Conservation (phyloP, 257 asterid genomes). For the Parsonsia alboflavescens region DNA sequence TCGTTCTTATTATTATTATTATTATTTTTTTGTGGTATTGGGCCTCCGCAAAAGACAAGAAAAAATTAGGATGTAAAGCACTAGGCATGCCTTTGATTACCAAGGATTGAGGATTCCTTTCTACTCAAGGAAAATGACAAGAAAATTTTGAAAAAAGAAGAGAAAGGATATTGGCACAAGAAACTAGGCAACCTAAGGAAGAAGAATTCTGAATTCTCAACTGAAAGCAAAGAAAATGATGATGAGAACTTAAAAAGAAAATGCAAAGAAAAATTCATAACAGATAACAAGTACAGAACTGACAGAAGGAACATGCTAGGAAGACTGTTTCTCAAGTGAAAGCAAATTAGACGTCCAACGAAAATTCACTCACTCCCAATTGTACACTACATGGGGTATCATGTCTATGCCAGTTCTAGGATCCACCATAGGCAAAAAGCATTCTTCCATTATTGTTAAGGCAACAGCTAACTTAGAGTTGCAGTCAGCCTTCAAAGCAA, state of each 20-base stretch:
- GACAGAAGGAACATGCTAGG: conserved; percentile 1
- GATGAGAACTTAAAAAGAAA: neutral
- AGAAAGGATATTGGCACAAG: neutral
- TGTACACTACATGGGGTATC: conserved; percentile 96
- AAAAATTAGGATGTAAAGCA: neutral
- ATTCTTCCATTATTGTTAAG: conserved; percentile 91
- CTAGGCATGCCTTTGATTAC: neutral
- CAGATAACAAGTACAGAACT: too few relatives aligned
- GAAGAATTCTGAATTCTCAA: neutral
- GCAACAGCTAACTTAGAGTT: conserved; percentile 96
- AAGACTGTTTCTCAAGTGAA: neutral
- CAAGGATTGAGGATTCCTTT: neutral
- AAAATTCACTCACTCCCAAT: conserved; percentile 75
- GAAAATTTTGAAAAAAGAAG: neutral
- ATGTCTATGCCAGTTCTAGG: conserved; percentile 88
- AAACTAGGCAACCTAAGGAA: neutral
- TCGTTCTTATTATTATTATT: too few relatives aligned
- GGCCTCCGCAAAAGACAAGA: neutral
- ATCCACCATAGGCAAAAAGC: conserved; percentile 98
- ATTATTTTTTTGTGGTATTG: neutral
- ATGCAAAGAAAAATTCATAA: neutral
- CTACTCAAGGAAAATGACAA: neutral
- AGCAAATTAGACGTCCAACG: conserved; percentile 5
- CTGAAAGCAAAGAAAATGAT: neutral
- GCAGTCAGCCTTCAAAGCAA: conserved; percentile 87